Percentiles rank a stretch among this genome's conserved stretches.
Evolutionary conservation across 257 asterid genomes (phyloP).

Genomic region (Cynanchum wilfordii): DNA sequence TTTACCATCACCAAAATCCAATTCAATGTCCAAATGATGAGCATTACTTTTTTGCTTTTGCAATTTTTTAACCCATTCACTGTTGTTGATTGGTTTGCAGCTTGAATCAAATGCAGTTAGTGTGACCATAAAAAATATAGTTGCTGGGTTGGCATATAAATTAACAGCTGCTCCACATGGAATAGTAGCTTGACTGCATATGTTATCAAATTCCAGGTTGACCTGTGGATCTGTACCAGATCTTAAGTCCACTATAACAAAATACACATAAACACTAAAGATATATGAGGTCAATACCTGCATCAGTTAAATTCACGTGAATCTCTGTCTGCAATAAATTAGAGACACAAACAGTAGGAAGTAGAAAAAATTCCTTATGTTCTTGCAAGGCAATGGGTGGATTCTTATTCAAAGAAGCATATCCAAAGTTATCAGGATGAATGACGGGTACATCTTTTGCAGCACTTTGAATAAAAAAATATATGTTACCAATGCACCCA

Average conservation of each 20-base stretch:
- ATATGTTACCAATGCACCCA: slow-evolving; percentile 45
- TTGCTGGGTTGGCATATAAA: slow-evolving; percentile 74
- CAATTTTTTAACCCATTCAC: slow-evolving; percentile 72
- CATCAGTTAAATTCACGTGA: slow-evolving; percentile 64
- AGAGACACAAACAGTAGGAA: slow-evolving; percentile 76
- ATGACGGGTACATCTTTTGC: slow-evolving; percentile 66
- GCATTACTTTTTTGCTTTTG: slow-evolving; percentile 60
- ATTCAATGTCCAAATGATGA: slow-evolving; percentile 73
- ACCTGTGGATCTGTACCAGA: slow-evolving; percentile 56
- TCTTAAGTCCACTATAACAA: slow-evolving; percentile 21
- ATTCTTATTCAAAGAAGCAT: slow-evolving; percentile 43
- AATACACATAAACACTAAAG: slow-evolving; percentile 13
- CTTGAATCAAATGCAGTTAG: slow-evolving; percentile 59
- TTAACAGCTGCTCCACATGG: slow-evolving; percentile 63
- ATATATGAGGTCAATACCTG: slow-evolving; percentile 44
- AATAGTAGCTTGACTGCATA: slow-evolving; percentile 59
- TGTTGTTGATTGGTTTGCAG: slow-evolving; percentile 67
- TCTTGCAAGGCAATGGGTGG: slow-evolving; percentile 79
- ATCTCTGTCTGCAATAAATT: slow-evolving; percentile 75
- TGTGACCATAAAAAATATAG: slow-evolving; percentile 61
- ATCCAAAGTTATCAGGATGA: slow-evolving; percentile 66
- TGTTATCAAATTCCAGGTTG: slow-evolving; percentile 25
- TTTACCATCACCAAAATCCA: slow-evolving; percentile 84
- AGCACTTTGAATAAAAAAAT: slow-evolving; percentile 72
- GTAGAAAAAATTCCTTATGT: slow-evolving; percentile 82